Conservation (phyloP, 345 rosid species). For the Dipteronia dyeriana region DNA sequence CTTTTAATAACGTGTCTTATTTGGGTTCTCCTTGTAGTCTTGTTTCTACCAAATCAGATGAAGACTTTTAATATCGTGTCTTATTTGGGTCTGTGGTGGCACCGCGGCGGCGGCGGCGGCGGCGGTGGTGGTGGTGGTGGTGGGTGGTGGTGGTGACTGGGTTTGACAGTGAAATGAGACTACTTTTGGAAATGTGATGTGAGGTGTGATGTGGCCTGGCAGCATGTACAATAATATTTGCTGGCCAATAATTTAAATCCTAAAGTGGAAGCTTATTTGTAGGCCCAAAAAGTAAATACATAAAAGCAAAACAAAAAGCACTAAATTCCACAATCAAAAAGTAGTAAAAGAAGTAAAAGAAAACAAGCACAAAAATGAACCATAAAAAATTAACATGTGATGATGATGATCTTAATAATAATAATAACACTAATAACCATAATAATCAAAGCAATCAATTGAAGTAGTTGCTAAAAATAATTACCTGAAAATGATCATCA, state of each 20-base stretch:
- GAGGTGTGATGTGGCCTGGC: background rate
- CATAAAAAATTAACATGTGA: no score
- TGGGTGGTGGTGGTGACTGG: no score
- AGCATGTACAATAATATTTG: background rate
- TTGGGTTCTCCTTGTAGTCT: background rate
- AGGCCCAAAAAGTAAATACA: no score
- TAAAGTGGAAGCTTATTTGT: no score
- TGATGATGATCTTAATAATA: background rate
- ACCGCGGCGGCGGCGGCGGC: background rate
- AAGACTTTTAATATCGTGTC: background rate
- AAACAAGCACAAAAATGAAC: no score
- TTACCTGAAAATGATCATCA: conserved; percentile 31
- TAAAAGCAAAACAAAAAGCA: background rate
- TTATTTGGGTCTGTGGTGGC: background rate
- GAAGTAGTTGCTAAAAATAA: no score
- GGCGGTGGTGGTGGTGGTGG: background rate
- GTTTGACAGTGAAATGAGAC: background rate
- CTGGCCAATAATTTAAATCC: background rate
- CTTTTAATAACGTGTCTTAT: background rate
- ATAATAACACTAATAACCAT: no score
- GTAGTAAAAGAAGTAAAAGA: background rate
- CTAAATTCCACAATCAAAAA: background rate
- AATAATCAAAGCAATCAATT: background rate
- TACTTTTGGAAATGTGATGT: background rate
- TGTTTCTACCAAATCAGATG: background rate